Percentiles rank a stretch among this genome's conserved stretches.
Conservation (phyloP, 176 grass and related monocot genomes). For the Coix lacrymajobi region DNA sequence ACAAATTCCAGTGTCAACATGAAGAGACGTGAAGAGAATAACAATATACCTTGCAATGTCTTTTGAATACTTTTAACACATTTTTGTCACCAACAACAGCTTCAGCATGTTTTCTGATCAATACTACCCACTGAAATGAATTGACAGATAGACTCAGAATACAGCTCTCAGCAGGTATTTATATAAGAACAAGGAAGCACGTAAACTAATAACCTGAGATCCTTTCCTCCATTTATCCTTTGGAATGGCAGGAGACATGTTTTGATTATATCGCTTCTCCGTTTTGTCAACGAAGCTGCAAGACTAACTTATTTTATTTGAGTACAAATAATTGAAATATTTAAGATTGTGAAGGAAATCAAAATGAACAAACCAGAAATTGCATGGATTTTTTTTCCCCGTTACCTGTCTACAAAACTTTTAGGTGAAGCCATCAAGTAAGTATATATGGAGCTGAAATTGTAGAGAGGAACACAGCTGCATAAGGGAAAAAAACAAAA, state of each 20-base stretch:
- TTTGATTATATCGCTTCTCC: conserved; percentile 72
- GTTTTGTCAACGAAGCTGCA: conserved; percentile 81
- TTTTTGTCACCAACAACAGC: conserved; percentile 60
- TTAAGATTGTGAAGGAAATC: neutral
- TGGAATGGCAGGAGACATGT: conserved; percentile 75
- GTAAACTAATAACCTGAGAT: conserved; percentile 77
- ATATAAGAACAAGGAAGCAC: conserved; percentile 7
- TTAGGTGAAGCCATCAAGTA: conserved; percentile 86
- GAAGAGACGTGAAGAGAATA: conserved; percentile 5
- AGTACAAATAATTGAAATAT: conserved; percentile 15
- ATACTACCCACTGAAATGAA: conserved; percentile 83
- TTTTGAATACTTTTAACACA: conserved; percentile 78
- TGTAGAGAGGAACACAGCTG: conserved; percentile 95
- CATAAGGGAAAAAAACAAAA: conserved; percentile 27
- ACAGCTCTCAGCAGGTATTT: neutral
- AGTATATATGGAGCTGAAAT: conserved; percentile 92
- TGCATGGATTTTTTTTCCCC: neutral
- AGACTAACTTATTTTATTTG: conserved; percentile 14
- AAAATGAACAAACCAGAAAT: conserved; percentile 4
- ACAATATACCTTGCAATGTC: conserved; percentile 72
- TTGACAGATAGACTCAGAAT: conserved; percentile 16
- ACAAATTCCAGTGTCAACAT: neutral
- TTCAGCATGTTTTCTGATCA: conserved; percentile 78
- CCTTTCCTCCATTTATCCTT: conserved; percentile 97
- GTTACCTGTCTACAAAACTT: conserved; percentile 94